phyloP scores from a whole-genome alignment of 2,329 filamentous ascomycete species.

The Sphaerulina musiva region DNA sequence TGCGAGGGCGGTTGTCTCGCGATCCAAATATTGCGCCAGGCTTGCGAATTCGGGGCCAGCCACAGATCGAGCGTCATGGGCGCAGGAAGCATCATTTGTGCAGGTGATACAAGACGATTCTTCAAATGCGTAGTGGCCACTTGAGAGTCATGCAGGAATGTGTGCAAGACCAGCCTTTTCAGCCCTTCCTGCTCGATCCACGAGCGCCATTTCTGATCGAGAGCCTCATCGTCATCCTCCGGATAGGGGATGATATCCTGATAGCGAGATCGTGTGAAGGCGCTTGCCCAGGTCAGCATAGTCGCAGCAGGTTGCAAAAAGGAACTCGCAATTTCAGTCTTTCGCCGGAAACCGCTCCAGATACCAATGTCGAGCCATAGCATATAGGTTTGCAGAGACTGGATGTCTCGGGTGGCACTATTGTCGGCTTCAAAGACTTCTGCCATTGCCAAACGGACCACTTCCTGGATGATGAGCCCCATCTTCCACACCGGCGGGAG shows the following conservation, averaged over 20 bases:
- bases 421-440: conserved; percentile 44
- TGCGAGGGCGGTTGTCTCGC: conserved; percentile 24
- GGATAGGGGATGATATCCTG: conserved; percentile 40
- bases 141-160: conserved; percentile 58
- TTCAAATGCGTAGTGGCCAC: conserved; percentile 59
- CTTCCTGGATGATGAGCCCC: conserved; percentile 47
- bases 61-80: conserved; percentile 57
- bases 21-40: conserved; percentile 58
- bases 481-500: conserved; percentile 54
- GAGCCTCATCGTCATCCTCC: conserved; percentile 49
- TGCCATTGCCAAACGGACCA: conserved; percentile 34
- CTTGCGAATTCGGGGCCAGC: conserved; percentile 54
- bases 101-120: conserved; percentile 58
- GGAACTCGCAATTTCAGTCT: conserved; percentile 53
- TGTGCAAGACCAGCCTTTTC: conserved; percentile 60
- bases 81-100: conserved; percentile 59
- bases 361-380: conserved; percentile 47
- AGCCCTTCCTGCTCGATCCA: conserved; percentile 60
- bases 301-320: conserved; percentile 49
- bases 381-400: conserved; percentile 44
- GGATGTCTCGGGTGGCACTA: conserved; percentile 43
- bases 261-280: conserved; percentile 23
- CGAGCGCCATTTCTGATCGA: conserved; percentile 57
- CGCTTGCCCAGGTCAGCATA: conserved; percentile 36
- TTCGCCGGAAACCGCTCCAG: conserved; percentile 52